phyloP scores from a whole-genome alignment of 2,329 filamentous ascomycete species.

The Fusarium liriodendri region DNA sequence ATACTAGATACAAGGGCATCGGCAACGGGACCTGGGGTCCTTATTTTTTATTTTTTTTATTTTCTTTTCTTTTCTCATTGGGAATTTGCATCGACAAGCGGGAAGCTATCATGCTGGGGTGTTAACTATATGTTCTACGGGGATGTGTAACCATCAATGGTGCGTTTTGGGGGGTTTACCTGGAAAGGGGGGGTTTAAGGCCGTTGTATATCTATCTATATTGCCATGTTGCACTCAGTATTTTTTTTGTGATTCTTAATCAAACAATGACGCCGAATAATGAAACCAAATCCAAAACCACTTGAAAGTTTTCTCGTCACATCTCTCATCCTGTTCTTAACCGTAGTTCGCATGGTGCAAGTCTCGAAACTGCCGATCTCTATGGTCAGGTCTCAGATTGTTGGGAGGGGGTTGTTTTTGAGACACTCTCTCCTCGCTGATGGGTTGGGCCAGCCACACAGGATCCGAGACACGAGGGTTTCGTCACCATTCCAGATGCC shows the following conservation, averaged over 20 bases:
- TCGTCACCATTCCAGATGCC: slow-evolving; percentile 25
- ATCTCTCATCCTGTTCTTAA: neutral
- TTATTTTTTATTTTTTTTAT: neutral
- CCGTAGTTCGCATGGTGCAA: neutral
- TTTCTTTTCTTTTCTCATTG: neutral
- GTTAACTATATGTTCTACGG: slow-evolving; percentile 1
- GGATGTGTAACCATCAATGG: neutral
- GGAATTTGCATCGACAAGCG: slow-evolving; percentile 11
- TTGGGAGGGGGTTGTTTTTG: neutral
- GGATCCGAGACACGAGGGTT: slow-evolving; percentile 25
- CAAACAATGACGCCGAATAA: slow-evolving; percentile 1
- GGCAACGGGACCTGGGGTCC: slow-evolving; percentile 2
- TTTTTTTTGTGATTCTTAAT: neutral
- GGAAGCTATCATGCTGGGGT: neutral
- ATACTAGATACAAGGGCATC: slow-evolving; percentile 22
- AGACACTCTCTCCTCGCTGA: slow-evolving; percentile 6
- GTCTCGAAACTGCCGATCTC: neutral
- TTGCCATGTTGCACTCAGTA: neutral
- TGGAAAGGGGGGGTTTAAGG: neutral
- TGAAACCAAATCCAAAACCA: neutral
- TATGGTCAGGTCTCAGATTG: neutral
- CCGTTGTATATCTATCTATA: slow-evolving; percentile 19
- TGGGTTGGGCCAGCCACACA: neutral
- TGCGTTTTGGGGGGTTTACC: neutral
- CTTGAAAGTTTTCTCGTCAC: neutral